Evolutionary conservation across 371 early-diverging fungal genomes (phyloP), one percentile per base, ranked within the genome.

Genomic region (Mortierella sp.): DNA sequence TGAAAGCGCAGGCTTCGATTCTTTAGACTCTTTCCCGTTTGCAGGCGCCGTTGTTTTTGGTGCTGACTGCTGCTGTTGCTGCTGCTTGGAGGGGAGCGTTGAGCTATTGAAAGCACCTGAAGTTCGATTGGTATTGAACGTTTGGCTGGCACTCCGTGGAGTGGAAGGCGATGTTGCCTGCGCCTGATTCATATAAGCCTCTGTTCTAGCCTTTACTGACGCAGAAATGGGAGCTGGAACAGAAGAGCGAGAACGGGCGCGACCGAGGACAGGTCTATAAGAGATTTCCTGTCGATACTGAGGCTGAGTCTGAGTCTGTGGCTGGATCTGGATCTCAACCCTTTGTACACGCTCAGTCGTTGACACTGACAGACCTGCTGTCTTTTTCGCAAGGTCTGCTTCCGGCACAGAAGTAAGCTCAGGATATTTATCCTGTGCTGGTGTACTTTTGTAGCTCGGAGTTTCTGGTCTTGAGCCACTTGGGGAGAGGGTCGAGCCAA

Each of bases 121-220:
- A 19, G n/a, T 41, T 4, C 62, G 47, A 57, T 45, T 64, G 7
- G 15, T 9, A 32, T 21, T 38, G 62, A 60, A 41, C 33, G 61
- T 24, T 11, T 62, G 63, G 45, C 72, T 72, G 1, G 64, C 2
- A 15, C 64, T 58, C 50, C 60, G 63, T 10, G 67, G 22, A 21
- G 79, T 41, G 0, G 74, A 21, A 4, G 75, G 60, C 19, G 74
- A 45, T 2, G 58, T 32, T 7, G 67, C 13, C n/a, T 79, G 65
- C 1, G 67, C 65, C 13, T 79, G 79, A n/a, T 69, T 70, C 74
- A 79, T 67, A 47, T 50, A 74, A 5, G 80, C 74, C 57, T 79
- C 71, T 21, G 74, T 79, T 36, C 74, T 66, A 19, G 80, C 80
- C 32, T 59, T 70, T 32, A 79, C 74, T 47, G 71, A 58, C 7